phyloP scores from a whole-genome alignment of 176 grass and related monocot genomes.

The Dendrocalamus sinicus region DNA sequence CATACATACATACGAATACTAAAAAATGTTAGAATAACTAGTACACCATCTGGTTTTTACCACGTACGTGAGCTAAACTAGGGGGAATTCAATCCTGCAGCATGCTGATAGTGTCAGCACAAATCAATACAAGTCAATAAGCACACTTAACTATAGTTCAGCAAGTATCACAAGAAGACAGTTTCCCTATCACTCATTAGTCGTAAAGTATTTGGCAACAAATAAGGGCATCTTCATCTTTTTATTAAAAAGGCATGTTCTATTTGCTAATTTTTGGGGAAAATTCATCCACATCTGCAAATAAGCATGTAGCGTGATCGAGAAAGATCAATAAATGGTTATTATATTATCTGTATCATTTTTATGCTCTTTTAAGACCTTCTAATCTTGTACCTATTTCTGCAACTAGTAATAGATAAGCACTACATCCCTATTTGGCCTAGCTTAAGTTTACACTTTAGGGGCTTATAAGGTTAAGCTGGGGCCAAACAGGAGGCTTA shows the following conservation, averaged over 20 bases:
- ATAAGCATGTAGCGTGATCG: not conserved
- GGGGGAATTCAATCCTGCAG: not conserved
- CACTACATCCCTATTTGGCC: not conserved
- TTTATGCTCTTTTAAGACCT: not conserved
- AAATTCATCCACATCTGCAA: not conserved
- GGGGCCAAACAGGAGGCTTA: not conserved
- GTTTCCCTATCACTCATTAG: conserved; percentile 7
- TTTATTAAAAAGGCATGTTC: not conserved
- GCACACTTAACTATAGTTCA: not conserved
- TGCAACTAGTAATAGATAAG: not conserved
- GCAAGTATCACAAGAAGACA: conserved; percentile 1
- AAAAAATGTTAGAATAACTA: not conserved
- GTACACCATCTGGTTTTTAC: not conserved
- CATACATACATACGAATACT: not conserved
- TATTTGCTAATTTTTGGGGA: not conserved
- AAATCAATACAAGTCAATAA: conserved; percentile 9
- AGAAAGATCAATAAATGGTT: not conserved
- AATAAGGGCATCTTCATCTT: not conserved
- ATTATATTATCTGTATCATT: not conserved
- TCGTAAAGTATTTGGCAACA: not conserved
- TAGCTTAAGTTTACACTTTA: not conserved
- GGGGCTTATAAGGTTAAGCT: not conserved
- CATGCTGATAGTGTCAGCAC: conserved; percentile 2
- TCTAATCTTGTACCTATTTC: not conserved
- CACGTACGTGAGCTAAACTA: not conserved